Conservation (phyloP, 129 eudicot species). For the Logfia minima region DNA sequence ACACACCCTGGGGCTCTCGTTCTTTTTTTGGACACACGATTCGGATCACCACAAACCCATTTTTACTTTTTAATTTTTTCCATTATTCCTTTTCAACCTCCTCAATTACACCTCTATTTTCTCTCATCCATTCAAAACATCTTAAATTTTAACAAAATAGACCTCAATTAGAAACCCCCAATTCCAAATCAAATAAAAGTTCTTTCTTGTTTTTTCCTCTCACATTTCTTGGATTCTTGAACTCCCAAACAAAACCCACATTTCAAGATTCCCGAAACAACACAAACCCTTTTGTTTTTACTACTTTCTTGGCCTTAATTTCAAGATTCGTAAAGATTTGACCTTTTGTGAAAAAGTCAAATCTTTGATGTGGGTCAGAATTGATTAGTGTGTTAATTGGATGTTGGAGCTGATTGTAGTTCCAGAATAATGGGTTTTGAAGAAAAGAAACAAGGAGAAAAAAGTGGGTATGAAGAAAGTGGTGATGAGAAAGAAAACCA, state of each 20-base stretch:
- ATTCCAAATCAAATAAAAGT: constrained; percentile 10
- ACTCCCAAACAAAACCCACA: constrained; percentile 31
- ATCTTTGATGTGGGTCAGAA: constrained; percentile 27
- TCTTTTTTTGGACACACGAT: constrained; percentile 13
- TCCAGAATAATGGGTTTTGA: constrained; percentile 55
- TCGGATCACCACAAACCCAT: constrained; percentile 52
- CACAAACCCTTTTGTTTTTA: constrained; percentile 24
- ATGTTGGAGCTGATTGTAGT: constrained; percentile 43
- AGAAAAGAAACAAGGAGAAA: constrained; percentile 50
- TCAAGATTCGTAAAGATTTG: constrained; percentile 24
- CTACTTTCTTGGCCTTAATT: constrained; percentile 15
- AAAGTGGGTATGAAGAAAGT: constrained; percentile 37
- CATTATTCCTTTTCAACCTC: constrained; percentile 10
- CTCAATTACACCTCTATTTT: constrained; percentile 26
- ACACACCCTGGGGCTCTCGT: constrained; percentile 1
- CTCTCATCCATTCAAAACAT: constrained; percentile 26
- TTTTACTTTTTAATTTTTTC: not conserved
- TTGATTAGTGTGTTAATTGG: constrained; percentile 36
- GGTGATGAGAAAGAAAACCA: constrained; percentile 45
- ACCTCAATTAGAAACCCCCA: constrained; percentile 19
- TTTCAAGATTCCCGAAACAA: constrained; percentile 32
- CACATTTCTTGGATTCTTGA: constrained; percentile 13
- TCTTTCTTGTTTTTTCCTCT: constrained; percentile 29
- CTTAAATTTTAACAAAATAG: constrained; percentile 20
- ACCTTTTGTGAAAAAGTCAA: constrained; percentile 21